Base-by-base conservation (phyloP, 805 yeast genomes). In the Metschnikowia baotianmanensis region DNA sequence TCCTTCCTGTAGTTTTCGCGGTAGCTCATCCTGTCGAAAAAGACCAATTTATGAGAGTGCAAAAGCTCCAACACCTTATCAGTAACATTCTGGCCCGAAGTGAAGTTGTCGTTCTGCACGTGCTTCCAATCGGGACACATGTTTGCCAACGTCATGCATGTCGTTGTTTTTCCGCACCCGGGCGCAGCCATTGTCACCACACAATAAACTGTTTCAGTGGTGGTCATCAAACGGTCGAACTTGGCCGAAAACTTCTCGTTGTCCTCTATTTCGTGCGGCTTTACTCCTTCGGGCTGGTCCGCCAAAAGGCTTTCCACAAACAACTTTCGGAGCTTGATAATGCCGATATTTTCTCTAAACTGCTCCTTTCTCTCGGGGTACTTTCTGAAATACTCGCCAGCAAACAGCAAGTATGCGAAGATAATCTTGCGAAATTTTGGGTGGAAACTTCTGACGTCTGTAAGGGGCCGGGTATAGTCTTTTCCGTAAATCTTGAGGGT, bases 91-190 rank as follows among this genome's bases (percentile, higher is more conserved):
- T 70, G 73, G 9, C 76, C 72, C 4, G 70, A 67, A 6, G 67
- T 65, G 7, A 86, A 68, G 49, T 86, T 77, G 60, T 91, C 98
- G 61, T 87, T 91, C 57, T 88, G 96, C 10, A 86, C 70, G 51
- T 82, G 85, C 0, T 76, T 82, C 85, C 96, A 83, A 0, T 63
- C 56, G 1, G 82, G 80, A 41, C 70, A 81, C 15, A 90, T 58
- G 10, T 72, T 56, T 0, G 56, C 51, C 29, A 93, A 64, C 0
- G 89, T 81, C 34, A 76, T 58, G 3, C 86, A 77, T 0, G 86
- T 76, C 0, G 97, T 87, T 0, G 97, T 88, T 56, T 93, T 93
- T 5, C 99, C 99, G 62, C 96, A 86, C 0, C 97, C 98, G 37
- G 91, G 77, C 0, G 96, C 86, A 0, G 97, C 90, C 8, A 90